phyloP scores from a whole-genome alignment of 306 rosid genomes.

The Cotoneaster glaucophyllus region DNA sequence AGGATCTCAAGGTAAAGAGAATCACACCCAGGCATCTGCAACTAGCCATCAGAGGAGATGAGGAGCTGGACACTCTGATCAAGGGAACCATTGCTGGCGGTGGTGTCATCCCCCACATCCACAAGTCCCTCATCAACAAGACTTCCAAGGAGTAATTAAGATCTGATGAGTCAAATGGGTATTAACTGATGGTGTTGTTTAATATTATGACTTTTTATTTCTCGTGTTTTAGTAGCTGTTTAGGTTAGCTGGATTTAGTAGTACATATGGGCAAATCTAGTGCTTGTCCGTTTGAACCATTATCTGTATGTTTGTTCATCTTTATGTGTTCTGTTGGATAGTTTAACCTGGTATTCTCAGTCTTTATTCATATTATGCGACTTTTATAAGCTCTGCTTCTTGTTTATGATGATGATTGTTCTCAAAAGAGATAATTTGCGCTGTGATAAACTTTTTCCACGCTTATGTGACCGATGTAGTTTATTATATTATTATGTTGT shows the following conservation, averaged over 20 bases:
- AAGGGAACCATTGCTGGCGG: slow-evolving; percentile 99
- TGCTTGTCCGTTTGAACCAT: slow-evolving; percentile 7
- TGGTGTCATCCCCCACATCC: slow-evolving; percentile 95
- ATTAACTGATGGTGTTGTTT: slow-evolving; percentile 24
- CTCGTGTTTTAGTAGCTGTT: slow-evolving; percentile 3
- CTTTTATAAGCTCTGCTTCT: not conserved
- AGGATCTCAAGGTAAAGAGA: slow-evolving; percentile 95
- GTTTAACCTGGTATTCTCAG: slow-evolving; percentile 7
- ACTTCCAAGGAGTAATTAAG: slow-evolving; percentile 58
- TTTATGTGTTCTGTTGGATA: slow-evolving; percentile 12
- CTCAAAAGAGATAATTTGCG: not conserved
- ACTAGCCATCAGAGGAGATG: slow-evolving; percentile 94
- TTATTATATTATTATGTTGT: too few species aligned
- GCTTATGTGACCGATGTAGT: not conserved
- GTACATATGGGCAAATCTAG: slow-evolving; percentile 18
- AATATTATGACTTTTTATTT: slow-evolving; percentile 13
- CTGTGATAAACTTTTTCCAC: not conserved
- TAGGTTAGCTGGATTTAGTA: slow-evolving; percentile 12
- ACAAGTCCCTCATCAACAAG: slow-evolving; percentile 96
- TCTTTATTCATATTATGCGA: not conserved
- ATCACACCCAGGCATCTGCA: slow-evolving; percentile 96
- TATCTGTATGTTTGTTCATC: not conserved
- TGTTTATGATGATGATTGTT: not conserved
- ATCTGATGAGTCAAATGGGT: not conserved
- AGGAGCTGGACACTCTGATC: slow-evolving; percentile 90